Base-by-base conservation (phyloP, 306 rosid species). In the Alnus rubra region DNA sequence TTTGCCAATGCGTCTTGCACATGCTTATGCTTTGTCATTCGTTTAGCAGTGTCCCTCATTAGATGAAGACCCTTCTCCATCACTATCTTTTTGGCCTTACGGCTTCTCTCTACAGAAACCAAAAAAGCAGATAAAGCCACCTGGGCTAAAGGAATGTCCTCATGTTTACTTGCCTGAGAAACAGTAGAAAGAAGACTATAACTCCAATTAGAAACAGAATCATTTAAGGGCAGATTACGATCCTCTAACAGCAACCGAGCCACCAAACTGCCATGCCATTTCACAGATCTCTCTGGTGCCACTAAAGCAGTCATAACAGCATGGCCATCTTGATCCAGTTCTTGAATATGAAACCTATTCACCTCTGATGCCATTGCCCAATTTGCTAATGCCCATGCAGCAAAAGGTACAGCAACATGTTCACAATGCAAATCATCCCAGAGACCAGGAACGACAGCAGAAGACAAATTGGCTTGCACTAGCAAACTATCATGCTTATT, bases 391-490 rank as follows among this genome's bases (percentile, higher is more conserved):
- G 98, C 98, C 98, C 98, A 95, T 11, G 98, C 83, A 60, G 98
- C 98, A 85, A 92, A 95, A 82, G 98, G 98, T 77, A 95, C 98
- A 56, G 98, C 98, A 77, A 95, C 98, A 71, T 95, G 98, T 64
- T 92, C 97, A 79, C 88, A 86, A 76, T 86, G 94, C 87, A 95
- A 90, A 91, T 95, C 98, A 88, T 95, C 98, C 98, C 98, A 95
- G 77, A 95, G 92, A 79, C 98, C 98, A 84, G 98, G 97, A 83
- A 89, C 91, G 64, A 92, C 94, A 82, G 92, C 85, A 82, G 97
- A 87, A 58, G 85, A 73, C 82, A 80, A 73, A 74, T 83, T 76
- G 14, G 75, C 75, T 68, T 77, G 87, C 49, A 77, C 75, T 63
- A n/a, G 74, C 1, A 74, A 83, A 80, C 78, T 83, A 58, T 74